Evolutionary conservation across 2,329 filamentous ascomycete genomes (phyloP), one percentile per base, ranked within the genome.

Genomic region (Claviceps humidiphila): DNA sequence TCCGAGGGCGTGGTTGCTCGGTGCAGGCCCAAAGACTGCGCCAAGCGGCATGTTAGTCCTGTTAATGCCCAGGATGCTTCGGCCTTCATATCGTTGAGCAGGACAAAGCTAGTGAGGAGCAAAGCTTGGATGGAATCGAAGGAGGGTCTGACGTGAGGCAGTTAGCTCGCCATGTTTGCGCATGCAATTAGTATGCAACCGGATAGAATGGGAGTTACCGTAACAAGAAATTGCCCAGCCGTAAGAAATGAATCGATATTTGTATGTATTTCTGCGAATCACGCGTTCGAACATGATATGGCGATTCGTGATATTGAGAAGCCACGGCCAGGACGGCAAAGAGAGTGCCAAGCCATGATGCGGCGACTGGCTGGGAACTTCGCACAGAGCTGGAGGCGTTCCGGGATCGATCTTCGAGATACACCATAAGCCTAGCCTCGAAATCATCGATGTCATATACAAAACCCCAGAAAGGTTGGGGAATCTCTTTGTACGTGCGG

Each of bases 21-120:
- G 59, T 84, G 81, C 11, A 84, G 68, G 4, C 81, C 81, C 1
- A 84, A 68, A 0, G 80, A 82, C 60, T 84, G 80, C 0, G 81
- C 81, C n/a, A 84, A 70, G 26, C 81, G 74, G 55, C 80, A 82
- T 0, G 80, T 82, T 45, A 84, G 72, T 0, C 80, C 81, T 49
- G 82, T 73, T 51, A 84, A 63, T 0, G 80, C 80, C 81, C 81
- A 84, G 0, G 81, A 83, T 0, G 79, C 81, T 59, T 84, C 81
- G 1, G 81, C 80, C 60, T 84, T 84, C 81, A 84, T 84, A 54
- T 84, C 81, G 57, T 84, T 84, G 26, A 83, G 68, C 2, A 84
- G 68, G 2, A 82, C 80, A 56, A 84, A 83, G 34, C 78, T 75
- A 4, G 78, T 79, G 44, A 84, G 72, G 1, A 84, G 68, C 42